Percentiles rank a stretch among this genome's conserved stretches.
Evolutionary conservation across 805 yeast genomes (phyloP).

Genomic region (Wickerhamiella cacticola): DNA sequence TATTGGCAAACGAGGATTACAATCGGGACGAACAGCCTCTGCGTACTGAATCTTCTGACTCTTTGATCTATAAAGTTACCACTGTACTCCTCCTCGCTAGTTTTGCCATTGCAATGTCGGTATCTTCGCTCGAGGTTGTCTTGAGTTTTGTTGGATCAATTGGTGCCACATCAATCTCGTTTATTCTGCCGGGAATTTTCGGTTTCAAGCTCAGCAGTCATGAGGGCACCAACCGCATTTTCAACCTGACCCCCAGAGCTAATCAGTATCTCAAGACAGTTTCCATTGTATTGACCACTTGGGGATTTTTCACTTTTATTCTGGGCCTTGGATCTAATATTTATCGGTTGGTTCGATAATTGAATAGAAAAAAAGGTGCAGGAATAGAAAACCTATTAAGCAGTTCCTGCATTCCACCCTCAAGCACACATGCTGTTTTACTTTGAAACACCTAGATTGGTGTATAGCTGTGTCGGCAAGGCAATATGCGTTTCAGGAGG

Average conservation of each 20-base stretch:
- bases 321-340: conserved; percentile 41
- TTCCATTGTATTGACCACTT: conserved; percentile 46
- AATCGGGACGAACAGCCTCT: neutral
- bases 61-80: conserved; percentile 27
- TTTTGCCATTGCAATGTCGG: conserved; percentile 51
- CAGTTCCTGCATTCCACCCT: conserved; percentile 1
- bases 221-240: conserved; percentile 13
- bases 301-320: conserved; percentile 63
- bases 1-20: conserved; percentile 10
- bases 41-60: neutral
- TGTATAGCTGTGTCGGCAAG: neutral
- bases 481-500: neutral
- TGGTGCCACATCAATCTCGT: conserved; percentile 84
- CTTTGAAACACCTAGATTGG: neutral
- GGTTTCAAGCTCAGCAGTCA: conserved; percentile 46
- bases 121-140: conserved; percentile 66
- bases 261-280: conserved; percentile 25
- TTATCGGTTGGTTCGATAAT: neutral
- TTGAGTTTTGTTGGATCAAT: conserved; percentile 85
- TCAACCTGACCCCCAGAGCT: conserved; percentile 12
- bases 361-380: neutral
- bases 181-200: conserved; percentile 79
- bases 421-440: neutral
- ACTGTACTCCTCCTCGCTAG: conserved; percentile 38
- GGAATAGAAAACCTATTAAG: too few relatives aligned